Conservation (phyloP, 1,284 basidiomycete genomes). For the Cutaneotrichosporon sp. region DNA sequence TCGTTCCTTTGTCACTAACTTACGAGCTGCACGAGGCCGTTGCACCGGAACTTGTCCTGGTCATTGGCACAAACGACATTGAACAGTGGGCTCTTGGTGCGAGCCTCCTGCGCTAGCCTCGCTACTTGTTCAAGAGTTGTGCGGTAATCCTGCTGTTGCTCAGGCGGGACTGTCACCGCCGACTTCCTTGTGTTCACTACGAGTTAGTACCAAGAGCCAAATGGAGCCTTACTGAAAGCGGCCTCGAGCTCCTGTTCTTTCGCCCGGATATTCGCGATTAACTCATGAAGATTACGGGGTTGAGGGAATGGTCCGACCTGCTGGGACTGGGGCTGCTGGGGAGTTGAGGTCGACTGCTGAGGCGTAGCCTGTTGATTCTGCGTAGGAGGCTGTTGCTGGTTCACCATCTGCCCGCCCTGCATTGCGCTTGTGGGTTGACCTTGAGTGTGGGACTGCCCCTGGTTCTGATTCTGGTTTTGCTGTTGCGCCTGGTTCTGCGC, state of each 20-base stretch:
- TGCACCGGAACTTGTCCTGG: slow-evolving; percentile 11
- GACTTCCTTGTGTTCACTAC: slow-evolving; percentile 14
- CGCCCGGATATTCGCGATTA: slow-evolving; percentile 12
- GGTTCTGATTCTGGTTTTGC: slow-evolving; percentile 1
- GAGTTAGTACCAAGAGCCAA: not conserved
- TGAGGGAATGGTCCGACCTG: slow-evolving; percentile 11
- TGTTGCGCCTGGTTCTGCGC: slow-evolving; percentile 9
- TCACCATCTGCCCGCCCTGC: not conserved
- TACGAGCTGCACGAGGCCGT: slow-evolving; percentile 14
- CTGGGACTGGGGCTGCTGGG: slow-evolving; percentile 3
- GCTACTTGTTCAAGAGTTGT: slow-evolving; percentile 9
- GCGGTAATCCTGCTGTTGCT: slow-evolving; percentile 14
- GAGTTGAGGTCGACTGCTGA: not conserved
- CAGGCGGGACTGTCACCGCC: slow-evolving; percentile 12
- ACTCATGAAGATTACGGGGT: slow-evolving; percentile 11
- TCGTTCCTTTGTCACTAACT: not conserved
- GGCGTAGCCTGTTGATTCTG: not conserved
- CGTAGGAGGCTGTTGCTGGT: not conserved
- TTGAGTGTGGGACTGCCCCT: slow-evolving; percentile 2
- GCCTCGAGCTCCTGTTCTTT: slow-evolving; percentile 17
- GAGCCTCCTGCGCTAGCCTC: slow-evolving; percentile 10
- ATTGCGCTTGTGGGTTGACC: not conserved
- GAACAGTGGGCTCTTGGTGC: slow-evolving; percentile 17
- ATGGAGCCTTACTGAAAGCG: slow-evolving; percentile 9
- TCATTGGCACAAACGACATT: slow-evolving; percentile 13